Evolutionary conservation across 306 rosid species (phyloP).

Genomic region (Lathyrus tuberosus): DNA sequence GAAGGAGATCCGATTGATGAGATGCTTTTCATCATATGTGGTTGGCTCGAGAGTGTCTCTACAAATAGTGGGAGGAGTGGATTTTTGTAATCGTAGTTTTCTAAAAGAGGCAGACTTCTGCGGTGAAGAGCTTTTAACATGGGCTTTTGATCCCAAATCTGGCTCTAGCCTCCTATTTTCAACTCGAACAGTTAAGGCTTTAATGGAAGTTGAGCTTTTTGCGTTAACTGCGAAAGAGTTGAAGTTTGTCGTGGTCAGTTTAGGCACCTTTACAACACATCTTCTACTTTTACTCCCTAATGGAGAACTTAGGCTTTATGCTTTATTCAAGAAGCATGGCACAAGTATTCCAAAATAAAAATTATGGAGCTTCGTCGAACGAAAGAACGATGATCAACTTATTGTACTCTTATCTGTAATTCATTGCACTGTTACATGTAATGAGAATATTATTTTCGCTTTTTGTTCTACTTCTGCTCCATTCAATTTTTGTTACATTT

Average conservation of each 20-base stretch:
- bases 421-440: no score
- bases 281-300: slow-evolving; percentile 93
- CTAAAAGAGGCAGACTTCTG: slow-evolving; percentile 90
- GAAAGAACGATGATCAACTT: no score
- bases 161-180: slow-evolving; percentile 90
- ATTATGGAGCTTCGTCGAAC: slow-evolving; percentile 71
- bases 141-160: slow-evolving; percentile 97
- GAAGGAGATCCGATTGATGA: slow-evolving; percentile 99
- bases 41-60: slow-evolving; percentile 96
- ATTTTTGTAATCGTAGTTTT: slow-evolving; percentile 82
- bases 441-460: no score
- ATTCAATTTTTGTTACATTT: no score
- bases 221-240: slow-evolving; percentile 88
- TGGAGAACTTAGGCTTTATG: no score
- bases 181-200: slow-evolving; percentile 82
- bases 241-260: slow-evolving; percentile 92
- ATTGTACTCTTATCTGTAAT: no score
- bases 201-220: slow-evolving; percentile 90
- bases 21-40: slow-evolving; percentile 96
- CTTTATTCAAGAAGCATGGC: slow-evolving; percentile 99
- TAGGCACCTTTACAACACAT: slow-evolving; percentile 99
- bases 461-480: no score
- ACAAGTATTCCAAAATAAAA: slow-evolving; percentile 84
- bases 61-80: slow-evolving; percentile 98
- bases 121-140: slow-evolving; percentile 96